A percentile compares a stretch with the other conserved stretches of the same genome.
phyloP scores from a whole-genome alignment of 495 filamentous ascomycete genomes.

The Platismatia glauca region DNA sequence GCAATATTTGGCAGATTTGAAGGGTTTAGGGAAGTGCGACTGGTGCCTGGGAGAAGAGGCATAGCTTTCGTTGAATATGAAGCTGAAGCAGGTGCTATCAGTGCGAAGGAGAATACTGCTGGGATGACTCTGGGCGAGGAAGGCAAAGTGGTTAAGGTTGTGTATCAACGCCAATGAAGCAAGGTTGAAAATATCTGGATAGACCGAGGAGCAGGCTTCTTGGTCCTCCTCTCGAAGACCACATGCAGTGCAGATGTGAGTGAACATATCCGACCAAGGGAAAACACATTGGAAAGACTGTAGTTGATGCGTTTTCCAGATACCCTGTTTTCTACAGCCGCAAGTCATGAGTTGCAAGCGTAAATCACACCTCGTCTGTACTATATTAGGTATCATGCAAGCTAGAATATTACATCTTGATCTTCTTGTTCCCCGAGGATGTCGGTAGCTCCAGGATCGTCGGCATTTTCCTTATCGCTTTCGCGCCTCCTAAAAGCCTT shows the following conservation, averaged over 20 bases:
- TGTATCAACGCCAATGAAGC: conserved; percentile 77
- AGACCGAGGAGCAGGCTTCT: no score
- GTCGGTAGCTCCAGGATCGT: conserved; percentile 47
- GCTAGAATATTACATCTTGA: conserved; percentile 89
- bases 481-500: conserved; percentile 28
- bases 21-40: conserved; percentile 85
- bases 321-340: not conserved
- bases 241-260: not conserved
- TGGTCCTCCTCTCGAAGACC: not conserved
- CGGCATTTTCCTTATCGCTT: conserved; percentile 38
- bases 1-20: conserved; percentile 83
- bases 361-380: not conserved
- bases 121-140: conserved; percentile 76
- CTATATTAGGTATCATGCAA: not conserved
- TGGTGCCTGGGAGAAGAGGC: conserved; percentile 76
- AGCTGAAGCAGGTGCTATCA: conserved; percentile 77
- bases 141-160: conserved; percentile 65
- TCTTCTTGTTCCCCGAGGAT: conserved; percentile 81
- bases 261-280: not conserved
- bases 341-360: not conserved
- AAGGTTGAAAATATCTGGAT: not conserved
- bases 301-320: not conserved
- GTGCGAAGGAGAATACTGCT: conserved; percentile 87
- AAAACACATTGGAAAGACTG: not conserved
- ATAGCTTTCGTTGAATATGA: conserved; percentile 98